phyloP scores from a whole-genome alignment of 2,329 filamentous ascomycete genomes.

The Mycocentrospora acerina region DNA sequence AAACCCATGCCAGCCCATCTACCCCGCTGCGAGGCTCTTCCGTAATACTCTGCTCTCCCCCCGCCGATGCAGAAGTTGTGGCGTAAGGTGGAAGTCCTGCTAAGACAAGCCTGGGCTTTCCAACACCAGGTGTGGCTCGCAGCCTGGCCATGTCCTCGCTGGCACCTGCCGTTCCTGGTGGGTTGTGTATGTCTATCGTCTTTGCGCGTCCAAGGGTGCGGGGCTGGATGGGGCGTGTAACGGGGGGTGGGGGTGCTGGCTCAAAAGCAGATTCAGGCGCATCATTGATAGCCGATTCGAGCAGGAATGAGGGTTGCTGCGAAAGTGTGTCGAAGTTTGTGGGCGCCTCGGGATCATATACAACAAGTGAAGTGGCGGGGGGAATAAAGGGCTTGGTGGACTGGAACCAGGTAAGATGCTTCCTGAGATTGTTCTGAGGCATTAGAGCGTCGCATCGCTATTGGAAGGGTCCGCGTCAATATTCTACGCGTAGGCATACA shows the following conservation, averaged over 20 bases:
- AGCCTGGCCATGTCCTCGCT: constrained; percentile 47
- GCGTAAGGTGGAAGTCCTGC: constrained; percentile 23
- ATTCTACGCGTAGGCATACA: constrained; percentile 24
- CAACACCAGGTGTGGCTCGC: constrained; percentile 46
- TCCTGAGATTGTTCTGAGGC: constrained; percentile 52
- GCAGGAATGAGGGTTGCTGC: constrained; percentile 11
- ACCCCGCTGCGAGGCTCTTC: background rate
- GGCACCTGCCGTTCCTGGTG: constrained; percentile 7
- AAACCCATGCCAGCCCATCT: constrained; percentile 2
- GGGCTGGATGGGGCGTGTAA: constrained; percentile 18
- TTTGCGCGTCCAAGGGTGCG: constrained; percentile 19
- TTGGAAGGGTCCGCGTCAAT: constrained; percentile 18
- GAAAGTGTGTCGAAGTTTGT: constrained; percentile 23
- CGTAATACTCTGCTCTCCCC: constrained; percentile 5
- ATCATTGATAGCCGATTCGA: constrained; percentile 21
- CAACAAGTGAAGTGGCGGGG: constrained; percentile 28
- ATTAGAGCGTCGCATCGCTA: constrained; percentile 41
- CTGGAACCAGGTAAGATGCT: constrained; percentile 53
- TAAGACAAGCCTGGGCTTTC: constrained; percentile 39
- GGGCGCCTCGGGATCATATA: constrained; percentile 30
- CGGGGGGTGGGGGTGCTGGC: constrained; percentile 13
- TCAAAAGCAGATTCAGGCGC: constrained; percentile 11
- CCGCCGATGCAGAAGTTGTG: constrained; percentile 6
- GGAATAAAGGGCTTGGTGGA: constrained; percentile 49
- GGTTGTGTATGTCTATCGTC: constrained; percentile 30